Base-by-base conservation (phyloP, 2,329 filamentous ascomycete genomes). In the Calonectria hongkongensis region DNA sequence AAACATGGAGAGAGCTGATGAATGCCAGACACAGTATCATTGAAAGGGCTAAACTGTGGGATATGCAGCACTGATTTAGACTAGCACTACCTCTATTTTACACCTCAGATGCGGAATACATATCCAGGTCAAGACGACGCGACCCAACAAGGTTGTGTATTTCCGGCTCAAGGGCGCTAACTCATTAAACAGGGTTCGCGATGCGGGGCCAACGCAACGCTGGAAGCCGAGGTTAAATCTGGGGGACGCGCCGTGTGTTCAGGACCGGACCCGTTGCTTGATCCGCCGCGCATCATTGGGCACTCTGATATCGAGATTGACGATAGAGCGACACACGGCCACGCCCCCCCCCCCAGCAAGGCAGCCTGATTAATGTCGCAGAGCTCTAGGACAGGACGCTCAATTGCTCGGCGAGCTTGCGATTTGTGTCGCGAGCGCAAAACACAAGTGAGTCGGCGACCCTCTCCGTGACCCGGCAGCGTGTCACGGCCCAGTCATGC, bases 361-460 rank as follows among this genome's bases (percentile, higher is more conserved):
- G 50, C 2, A 25, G 28, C 25, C 15, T 21, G 25, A 60, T 60
- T 66, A 15, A 50, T 66, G 33, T 66, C 45, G 43, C 43, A 51
- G 63, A 66, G 30, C 27, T 47, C 58, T 25, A 66, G 63, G 51
- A 66, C 54, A 39, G 47, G 28, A 21, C 63, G 63, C 21, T 18
- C 47, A 30, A 66, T 54, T 21, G 39, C 33, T 28, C 47, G 63
- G 25, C 47, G 48, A 30, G 63, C 63, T 15, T 66, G 63, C 36
- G 63, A 66, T 25, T 36, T 66, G 33, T 66, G 63, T 41, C 63
- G 63, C 15, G 36, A 51, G 30, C 63, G 63, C 47, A 51, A 54
- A 36, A 39, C 25, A 18, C 63, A 66, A 50, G 63, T 66, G 25
- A 51, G 63, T 60, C 39, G 18, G 30, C 41, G 58, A 25, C 39